phyloP scores from a whole-genome alignment of 1,284 basidiomycete genomes.

The Puccinia triticina region DNA sequence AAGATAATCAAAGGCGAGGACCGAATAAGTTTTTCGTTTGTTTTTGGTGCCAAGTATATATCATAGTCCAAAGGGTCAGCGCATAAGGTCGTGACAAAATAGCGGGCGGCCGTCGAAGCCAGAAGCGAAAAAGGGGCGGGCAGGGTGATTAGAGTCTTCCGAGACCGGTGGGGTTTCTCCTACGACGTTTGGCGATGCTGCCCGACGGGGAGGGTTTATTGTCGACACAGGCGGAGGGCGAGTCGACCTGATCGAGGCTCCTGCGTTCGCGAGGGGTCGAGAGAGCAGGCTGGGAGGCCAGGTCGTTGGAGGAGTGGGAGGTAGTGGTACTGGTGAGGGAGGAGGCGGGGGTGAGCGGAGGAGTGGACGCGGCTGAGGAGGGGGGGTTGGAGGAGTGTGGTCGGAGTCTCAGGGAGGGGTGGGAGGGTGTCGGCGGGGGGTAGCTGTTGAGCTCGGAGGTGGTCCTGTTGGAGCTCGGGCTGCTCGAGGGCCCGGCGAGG shows the following conservation, averaged over 20 bases:
- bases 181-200: slow-evolving; percentile 16
- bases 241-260: not conserved
- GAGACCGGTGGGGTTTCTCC: slow-evolving; percentile 4
- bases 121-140: not conserved
- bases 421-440: not conserved
- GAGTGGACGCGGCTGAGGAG: not conserved
- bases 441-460: not conserved
- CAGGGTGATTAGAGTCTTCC: not conserved
- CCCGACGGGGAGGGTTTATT: not conserved
- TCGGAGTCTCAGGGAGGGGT: not conserved
- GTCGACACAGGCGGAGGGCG: not conserved
- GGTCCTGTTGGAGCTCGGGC: not conserved
- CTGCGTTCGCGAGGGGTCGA: slow-evolving; percentile 9
- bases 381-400: not conserved
- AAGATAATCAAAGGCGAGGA: too few species aligned
- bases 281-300: not conserved
- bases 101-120: too few species aligned
- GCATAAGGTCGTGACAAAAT: too few species aligned
- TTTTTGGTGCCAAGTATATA: too few species aligned
- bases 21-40: too few species aligned
- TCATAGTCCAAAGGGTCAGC: too few species aligned
- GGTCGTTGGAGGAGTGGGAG: not conserved
- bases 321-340: not conserved
- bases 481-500: not conserved
- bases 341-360: slow-evolving; percentile 8